phyloP scores from a whole-genome alignment of 208 protist species.

The Tritrichomonas foetus region DNA sequence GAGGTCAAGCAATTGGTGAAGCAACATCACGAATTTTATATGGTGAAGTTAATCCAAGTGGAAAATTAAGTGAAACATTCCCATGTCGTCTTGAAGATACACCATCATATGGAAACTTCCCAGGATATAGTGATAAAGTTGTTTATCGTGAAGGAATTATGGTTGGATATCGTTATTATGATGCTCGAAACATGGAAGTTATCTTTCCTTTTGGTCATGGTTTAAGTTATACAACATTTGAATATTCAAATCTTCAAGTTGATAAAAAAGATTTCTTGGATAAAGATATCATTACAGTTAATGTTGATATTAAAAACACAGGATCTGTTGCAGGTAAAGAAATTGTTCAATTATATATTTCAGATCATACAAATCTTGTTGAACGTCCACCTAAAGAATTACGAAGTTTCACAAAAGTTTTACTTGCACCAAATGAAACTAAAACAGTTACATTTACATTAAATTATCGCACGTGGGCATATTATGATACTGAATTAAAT shows the following conservation, averaged over 20 bases:
- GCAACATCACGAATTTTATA: background rate
- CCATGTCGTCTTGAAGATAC: constrained; percentile 35
- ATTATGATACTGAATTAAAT: background rate
- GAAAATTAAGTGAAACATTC: constrained; percentile 45
- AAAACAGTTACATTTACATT: background rate
- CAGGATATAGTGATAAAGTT: constrained; percentile 5
- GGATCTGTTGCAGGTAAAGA: background rate
- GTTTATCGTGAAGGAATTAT: constrained; percentile 49
- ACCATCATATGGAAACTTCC: background rate
- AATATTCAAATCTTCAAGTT: too few species aligned
- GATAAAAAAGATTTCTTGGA: too few species aligned
- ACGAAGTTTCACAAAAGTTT: background rate
- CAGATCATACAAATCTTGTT: background rate
- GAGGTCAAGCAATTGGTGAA: background rate
- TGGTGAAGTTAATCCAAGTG: background rate
- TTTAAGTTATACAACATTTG: constrained; percentile 50
- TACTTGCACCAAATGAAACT: background rate
- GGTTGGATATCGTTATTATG: constrained; percentile 54
- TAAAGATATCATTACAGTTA: background rate
- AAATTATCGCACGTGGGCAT: background rate
- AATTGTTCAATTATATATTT: constrained; percentile 41
- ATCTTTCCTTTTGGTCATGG: constrained; percentile 55
- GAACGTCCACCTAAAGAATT: constrained; percentile 4
- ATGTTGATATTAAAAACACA: too few species aligned
- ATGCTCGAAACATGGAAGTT: background rate